Evolutionary conservation across 768 basidiomycete species (phyloP).

Genomic region (Boletus vinaceobasis): DNA sequence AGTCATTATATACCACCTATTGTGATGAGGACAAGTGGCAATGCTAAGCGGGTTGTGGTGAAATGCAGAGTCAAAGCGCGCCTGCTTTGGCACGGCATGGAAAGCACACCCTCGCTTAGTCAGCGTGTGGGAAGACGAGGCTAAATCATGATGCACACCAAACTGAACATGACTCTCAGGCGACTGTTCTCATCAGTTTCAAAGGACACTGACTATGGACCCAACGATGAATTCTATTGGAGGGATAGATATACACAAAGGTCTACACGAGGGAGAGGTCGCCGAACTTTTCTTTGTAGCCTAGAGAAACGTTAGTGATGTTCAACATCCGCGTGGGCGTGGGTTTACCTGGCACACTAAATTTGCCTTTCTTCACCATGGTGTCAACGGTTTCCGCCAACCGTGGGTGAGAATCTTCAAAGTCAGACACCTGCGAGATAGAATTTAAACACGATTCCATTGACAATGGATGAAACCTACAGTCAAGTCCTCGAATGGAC

Average conservation of each 20-base stretch:
- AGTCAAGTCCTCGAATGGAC: constrained; percentile 96
- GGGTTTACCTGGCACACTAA: constrained; percentile 85
- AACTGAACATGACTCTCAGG: not conserved
- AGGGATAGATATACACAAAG: constrained; percentile 22
- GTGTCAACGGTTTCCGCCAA: constrained; percentile 87
- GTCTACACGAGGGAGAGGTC: constrained; percentile 87
- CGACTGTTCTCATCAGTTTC: not conserved
- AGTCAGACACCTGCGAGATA: constrained; percentile 70
- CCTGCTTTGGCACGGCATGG: not conserved
- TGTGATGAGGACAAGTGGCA: constrained; percentile 16
- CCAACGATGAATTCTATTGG: constrained; percentile 18
- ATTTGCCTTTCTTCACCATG: constrained; percentile 97
- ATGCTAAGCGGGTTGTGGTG: not conserved
- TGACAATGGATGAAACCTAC: constrained; percentile 44
- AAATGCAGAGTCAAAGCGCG: constrained; percentile 5
- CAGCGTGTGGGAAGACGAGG: constrained; percentile 2
- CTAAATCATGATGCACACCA: not conserved
- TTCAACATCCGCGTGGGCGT: not conserved
- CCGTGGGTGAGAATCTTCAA: constrained; percentile 89
- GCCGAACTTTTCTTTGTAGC: constrained; percentile 96
- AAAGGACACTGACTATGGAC: not conserved
- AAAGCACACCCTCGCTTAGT: constrained; percentile 19
- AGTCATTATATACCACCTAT: constrained; percentile 23
- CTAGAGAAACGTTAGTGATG: constrained; percentile 34
- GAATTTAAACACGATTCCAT: not conserved